Conservation (phyloP, 441 rosid genomes). For the Lepidium campestre region DNA sequence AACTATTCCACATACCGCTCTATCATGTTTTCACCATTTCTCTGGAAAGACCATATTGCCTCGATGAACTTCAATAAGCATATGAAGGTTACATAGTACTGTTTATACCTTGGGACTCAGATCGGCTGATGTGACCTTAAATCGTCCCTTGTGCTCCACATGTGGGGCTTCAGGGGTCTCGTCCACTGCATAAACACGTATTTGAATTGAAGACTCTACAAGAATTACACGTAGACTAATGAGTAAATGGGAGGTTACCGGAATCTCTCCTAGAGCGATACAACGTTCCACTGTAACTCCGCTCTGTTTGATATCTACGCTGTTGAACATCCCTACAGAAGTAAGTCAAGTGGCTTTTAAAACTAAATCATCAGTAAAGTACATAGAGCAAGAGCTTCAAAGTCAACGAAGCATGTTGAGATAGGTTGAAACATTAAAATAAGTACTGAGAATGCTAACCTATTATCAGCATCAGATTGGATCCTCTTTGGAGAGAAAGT, state of each 20-base stretch:
- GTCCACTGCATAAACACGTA: conserved; percentile 39
- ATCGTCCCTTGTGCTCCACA: conserved; percentile 80
- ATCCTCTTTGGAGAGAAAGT: conserved; percentile 52
- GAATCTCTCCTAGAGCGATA: conserved; percentile 60
- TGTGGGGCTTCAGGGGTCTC: conserved; percentile 74
- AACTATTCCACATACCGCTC: neutral
- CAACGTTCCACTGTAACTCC: conserved; percentile 77
- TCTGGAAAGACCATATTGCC: neutral
- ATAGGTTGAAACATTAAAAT: neutral
- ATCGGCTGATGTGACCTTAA: conserved; percentile 87
- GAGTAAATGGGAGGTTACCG: conserved; percentile 52
- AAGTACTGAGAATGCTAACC: conserved; percentile 39
- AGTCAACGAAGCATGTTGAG: neutral
- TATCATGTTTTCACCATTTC: conserved; percentile 4
- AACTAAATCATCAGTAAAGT: conserved; percentile 10
- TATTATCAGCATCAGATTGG: conserved; percentile 54
- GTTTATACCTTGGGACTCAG: conserved; percentile 77
- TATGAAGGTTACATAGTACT: neutral
- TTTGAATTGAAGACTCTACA: neutral
- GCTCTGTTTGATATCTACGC: conserved; percentile 60
- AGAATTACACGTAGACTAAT: neutral
- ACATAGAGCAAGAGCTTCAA: conserved; percentile 12
- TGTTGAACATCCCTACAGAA: conserved; percentile 58
- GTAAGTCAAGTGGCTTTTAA: conserved; percentile 1
- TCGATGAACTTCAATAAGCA: neutral